Percentiles rank a stretch among this genome's conserved stretches.
phyloP scores from a whole-genome alignment of 1,139 yeast genomes.

The Blastobotrys petasosporus region DNA sequence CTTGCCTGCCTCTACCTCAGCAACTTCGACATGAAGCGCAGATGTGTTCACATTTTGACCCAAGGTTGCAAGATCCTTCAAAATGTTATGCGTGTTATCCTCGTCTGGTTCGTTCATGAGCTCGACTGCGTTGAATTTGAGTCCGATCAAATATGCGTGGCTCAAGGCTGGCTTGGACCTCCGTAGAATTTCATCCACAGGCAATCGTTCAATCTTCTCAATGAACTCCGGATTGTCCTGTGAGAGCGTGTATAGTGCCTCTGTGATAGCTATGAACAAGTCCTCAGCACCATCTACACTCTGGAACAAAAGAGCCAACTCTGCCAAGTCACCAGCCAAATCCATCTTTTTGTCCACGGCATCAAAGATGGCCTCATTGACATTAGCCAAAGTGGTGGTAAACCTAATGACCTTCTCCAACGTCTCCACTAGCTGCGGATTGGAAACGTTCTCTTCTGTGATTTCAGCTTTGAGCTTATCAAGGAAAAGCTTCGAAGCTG shows the following conservation, averaged over 20 bases:
- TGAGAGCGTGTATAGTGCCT: slow-evolving; percentile 23
- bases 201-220: slow-evolving; percentile 9
- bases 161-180: slow-evolving; percentile 18
- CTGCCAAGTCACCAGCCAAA: slow-evolving; percentile 21
- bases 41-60: slow-evolving; percentile 39
- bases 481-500: slow-evolving; percentile 47
- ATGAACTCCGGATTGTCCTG: slow-evolving; percentile 24
- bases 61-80: slow-evolving; percentile 22
- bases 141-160: slow-evolving; percentile 25
- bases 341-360: slow-evolving; percentile 41
- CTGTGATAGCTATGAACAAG: slow-evolving; percentile 16
- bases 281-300: not conserved
- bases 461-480: slow-evolving; percentile 8
- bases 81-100: slow-evolving; percentile 19
- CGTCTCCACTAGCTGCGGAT: slow-evolving; percentile 43
- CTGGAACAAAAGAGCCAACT: slow-evolving; percentile 8
- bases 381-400: slow-evolving; percentile 58
- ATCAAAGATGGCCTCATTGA: slow-evolving; percentile 56
- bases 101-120: slow-evolving; percentile 7
- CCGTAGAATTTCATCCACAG: slow-evolving; percentile 13
- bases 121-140: slow-evolving; percentile 24
- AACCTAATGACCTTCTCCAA: slow-evolving; percentile 71
- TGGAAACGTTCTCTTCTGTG: slow-evolving; percentile 36
- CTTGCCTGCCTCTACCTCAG: slow-evolving; percentile 34
- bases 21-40: slow-evolving; percentile 47